Evolutionary conservation across 306 rosid genomes (phyloP).

Genomic region (Morella rubra): DNA sequence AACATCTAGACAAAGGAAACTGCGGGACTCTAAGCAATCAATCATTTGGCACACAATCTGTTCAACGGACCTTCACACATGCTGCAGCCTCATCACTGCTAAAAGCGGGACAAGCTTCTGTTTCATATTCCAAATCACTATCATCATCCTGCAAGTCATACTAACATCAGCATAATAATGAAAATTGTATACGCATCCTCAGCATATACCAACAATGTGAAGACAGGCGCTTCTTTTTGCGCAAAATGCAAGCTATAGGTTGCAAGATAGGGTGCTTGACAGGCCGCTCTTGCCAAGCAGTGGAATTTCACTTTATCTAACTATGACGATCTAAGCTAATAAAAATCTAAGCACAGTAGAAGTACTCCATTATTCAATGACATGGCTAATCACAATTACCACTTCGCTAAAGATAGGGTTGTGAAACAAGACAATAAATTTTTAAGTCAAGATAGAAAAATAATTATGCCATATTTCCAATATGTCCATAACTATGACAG

Average conservation of each 20-base stretch:
- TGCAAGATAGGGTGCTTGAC: not conserved
- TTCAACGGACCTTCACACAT: conserved; percentile 63
- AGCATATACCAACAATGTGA: not conserved
- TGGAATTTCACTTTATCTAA: not conserved
- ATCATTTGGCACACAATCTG: not conserved
- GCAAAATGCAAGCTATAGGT: not conserved
- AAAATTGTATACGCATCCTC: not conserved
- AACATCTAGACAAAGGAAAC: conserved; percentile 3
- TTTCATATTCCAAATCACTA: conserved; percentile 77
- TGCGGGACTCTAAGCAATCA: not conserved
- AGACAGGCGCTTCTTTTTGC: not conserved
- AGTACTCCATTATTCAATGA: not conserved
- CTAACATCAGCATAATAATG: conserved; percentile 21
- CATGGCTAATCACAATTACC: not conserved
- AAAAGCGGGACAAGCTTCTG: conserved; percentile 58
- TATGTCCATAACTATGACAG: not conserved
- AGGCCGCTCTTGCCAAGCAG: not conserved
- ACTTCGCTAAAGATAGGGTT: not conserved
- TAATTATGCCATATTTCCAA: not conserved
- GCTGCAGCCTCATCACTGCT: conserved; percentile 80
- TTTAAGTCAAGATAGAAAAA: not conserved
- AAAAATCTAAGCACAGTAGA: not conserved
- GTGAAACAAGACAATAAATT: not conserved
- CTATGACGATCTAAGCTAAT: not conserved
- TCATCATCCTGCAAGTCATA: conserved; percentile 75